Conservation (phyloP, 2,329 filamentous ascomycete species). For the Claviceps humidiphila region DNA sequence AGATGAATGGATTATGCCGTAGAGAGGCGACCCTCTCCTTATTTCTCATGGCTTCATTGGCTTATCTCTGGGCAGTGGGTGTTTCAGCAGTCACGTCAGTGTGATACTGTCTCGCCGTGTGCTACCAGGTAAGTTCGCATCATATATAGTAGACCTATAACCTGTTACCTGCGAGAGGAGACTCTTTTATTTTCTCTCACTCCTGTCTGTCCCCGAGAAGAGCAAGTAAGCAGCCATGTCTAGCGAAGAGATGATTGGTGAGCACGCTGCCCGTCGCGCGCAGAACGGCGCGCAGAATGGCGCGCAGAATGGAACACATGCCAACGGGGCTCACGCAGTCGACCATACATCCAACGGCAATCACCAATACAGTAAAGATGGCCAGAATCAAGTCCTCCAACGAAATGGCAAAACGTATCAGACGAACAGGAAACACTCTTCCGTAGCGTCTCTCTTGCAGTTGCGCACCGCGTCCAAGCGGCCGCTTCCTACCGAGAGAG, state of each 20-base stretch:
- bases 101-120: background rate
- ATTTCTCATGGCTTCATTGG: background rate
- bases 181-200: background rate
- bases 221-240: conserved; percentile 1
- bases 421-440: conserved; percentile 1
- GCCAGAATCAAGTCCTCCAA: background rate
- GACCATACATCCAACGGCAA: conserved; percentile 4
- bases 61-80: background rate
- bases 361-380: conserved; percentile 4
- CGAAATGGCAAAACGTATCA: background rate
- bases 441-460: conserved; percentile 16
- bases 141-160: background rate
- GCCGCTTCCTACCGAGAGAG: conserved; percentile 50
- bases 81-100: background rate
- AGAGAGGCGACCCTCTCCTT: background rate
- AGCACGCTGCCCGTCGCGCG: background rate
- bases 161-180: background rate
- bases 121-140: background rate
- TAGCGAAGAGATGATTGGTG: background rate
- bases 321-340: conserved; percentile 10
- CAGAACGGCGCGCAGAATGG: conserved; percentile 6
- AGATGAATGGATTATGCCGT: background rate
- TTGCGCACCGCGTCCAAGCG: conserved; percentile 35
- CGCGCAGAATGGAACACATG: conserved; percentile 11
- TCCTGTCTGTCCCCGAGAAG: background rate